Percentiles rank a stretch among this genome's conserved stretches.
Conservation (phyloP, 108 stramenopile genomes). For the Cyclostephanos invisitatus region DNA sequence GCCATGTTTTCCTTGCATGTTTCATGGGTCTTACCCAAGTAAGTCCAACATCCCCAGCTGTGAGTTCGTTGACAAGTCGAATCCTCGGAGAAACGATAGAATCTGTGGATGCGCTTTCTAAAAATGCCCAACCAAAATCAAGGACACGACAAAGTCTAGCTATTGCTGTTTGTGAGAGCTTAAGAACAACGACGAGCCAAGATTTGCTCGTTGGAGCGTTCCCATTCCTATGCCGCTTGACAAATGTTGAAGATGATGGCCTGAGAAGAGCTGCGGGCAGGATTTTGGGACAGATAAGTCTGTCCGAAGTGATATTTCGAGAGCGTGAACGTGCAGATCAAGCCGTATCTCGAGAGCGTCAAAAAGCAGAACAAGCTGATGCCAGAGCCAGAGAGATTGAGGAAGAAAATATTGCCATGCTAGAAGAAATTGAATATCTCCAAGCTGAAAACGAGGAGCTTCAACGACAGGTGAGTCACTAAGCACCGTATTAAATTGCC, state of each 20-base stretch:
- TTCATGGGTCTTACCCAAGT: slow-evolving; percentile 59
- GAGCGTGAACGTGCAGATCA: no score
- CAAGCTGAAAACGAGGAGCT: slow-evolving; percentile 50
- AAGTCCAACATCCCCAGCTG: slow-evolving; percentile 42
- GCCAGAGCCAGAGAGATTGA: slow-evolving; percentile 42
- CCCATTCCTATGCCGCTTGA: slow-evolving; percentile 61
- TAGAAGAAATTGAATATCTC: slow-evolving; percentile 53
- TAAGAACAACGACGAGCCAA: slow-evolving; percentile 42
- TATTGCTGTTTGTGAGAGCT: slow-evolving; percentile 51
- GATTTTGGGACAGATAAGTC: slow-evolving; percentile 50
- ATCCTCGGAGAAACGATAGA: slow-evolving; percentile 45
- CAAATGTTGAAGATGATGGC: slow-evolving; percentile 47
- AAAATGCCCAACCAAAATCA: slow-evolving; percentile 19
- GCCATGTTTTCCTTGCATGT: slow-evolving; percentile 58
- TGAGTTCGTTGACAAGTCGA: slow-evolving; percentile 47
- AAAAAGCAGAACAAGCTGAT: slow-evolving; percentile 49
- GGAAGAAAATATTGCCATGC: slow-evolving; percentile 60
- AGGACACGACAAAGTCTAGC: slow-evolving; percentile 57
- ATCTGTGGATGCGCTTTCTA: slow-evolving; percentile 14
- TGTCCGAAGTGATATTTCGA: slow-evolving; percentile 56
- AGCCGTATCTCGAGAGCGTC: slow-evolving; percentile 40
- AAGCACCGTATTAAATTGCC: neutral
- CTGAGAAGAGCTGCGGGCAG: slow-evolving; percentile 58
- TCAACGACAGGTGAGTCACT: slow-evolving; percentile 19
- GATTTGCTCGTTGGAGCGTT: slow-evolving; percentile 55